Percentiles rank a stretch among this genome's conserved stretches.
Conservation (phyloP, 2,329 filamentous ascomycete species). For the Lasiodiplodia citricola region DNA sequence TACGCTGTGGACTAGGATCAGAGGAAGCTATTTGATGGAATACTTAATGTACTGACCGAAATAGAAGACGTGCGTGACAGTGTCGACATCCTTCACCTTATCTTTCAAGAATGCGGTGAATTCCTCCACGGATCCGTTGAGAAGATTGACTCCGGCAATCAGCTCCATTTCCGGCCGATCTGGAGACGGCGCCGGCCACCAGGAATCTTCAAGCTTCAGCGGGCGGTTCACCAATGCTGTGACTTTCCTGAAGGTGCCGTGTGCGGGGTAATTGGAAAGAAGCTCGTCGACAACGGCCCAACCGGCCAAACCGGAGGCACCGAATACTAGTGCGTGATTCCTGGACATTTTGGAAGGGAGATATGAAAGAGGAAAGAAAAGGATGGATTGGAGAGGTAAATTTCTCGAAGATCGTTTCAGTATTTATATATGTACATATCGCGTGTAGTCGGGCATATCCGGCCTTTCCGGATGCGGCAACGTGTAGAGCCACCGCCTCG, state of each 20-base stretch:
- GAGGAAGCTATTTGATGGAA: neutral
- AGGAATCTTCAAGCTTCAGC: conserved; percentile 37
- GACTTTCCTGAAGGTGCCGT: conserved; percentile 42
- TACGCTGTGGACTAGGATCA: conserved; percentile 30
- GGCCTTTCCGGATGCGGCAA: neutral
- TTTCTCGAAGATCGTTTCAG: neutral
- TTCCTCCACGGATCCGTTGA: conserved; percentile 29
- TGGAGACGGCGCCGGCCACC: conserved; percentile 38
- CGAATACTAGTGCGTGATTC: conserved; percentile 49
- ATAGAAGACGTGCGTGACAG: conserved; percentile 46
- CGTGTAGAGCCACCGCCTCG: neutral
- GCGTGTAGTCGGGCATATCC: neutral
- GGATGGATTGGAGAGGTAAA: neutral
- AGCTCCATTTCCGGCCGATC: conserved; percentile 35
- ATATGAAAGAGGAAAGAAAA: neutral
- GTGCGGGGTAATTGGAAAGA: conserved; percentile 43
- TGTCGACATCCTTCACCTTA: conserved; percentile 36
- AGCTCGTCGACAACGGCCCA: conserved; percentile 52
- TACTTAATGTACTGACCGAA: conserved; percentile 36
- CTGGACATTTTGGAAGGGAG: neutral
- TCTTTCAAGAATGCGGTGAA: conserved; percentile 34
- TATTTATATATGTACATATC: neutral
- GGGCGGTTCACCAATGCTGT: conserved; percentile 51
- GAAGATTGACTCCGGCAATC: conserved; percentile 43
- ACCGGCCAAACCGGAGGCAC: conserved; percentile 50